Conservation (phyloP, 139 green algal genomes). For the Picochlorum sp. region DNA sequence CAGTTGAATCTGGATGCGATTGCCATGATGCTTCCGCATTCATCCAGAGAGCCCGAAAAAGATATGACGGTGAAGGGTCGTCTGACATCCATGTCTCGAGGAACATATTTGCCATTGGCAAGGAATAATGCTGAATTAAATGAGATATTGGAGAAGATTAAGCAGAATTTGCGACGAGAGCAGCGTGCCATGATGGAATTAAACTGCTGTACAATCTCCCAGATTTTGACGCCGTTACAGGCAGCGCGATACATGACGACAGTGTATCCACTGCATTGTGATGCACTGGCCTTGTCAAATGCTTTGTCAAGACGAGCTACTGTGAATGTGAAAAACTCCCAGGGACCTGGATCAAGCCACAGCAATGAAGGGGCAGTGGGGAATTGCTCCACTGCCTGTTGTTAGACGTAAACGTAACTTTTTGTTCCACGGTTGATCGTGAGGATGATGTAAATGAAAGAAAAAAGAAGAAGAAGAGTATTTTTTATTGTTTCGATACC, state of each 20-base stretch:
- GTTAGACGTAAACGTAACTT: background rate
- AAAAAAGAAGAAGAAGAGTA: slow-evolving; percentile 6
- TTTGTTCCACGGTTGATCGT: background rate
- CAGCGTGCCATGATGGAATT: slow-evolving; percentile 29
- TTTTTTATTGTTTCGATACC: background rate
- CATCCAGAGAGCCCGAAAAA: slow-evolving; percentile 6
- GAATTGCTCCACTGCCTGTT: too few species aligned
- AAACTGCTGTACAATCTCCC: slow-evolving; percentile 22
- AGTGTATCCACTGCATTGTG: slow-evolving; percentile 31
- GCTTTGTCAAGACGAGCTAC: background rate
- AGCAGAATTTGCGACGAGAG: slow-evolving; percentile 31
- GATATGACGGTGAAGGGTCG: slow-evolving; percentile 27
- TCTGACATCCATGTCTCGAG: slow-evolving; percentile 10
- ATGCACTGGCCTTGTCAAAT: slow-evolving; percentile 27
- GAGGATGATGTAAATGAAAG: background rate
- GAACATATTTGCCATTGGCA: slow-evolving; percentile 18
- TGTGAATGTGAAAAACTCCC: too few species aligned
- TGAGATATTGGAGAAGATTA: slow-evolving; percentile 24
- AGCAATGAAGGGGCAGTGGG: background rate
- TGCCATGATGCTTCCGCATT: slow-evolving; percentile 27
- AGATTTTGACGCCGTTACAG: slow-evolving; percentile 19
- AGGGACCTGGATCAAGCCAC: background rate
- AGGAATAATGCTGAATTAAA: slow-evolving; percentile 18
- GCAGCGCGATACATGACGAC: slow-evolving; percentile 21
- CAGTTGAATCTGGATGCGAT: slow-evolving; percentile 33